Base-by-base conservation (phyloP, 1,139 yeast species). In the Suhomyces wounanorum region DNA sequence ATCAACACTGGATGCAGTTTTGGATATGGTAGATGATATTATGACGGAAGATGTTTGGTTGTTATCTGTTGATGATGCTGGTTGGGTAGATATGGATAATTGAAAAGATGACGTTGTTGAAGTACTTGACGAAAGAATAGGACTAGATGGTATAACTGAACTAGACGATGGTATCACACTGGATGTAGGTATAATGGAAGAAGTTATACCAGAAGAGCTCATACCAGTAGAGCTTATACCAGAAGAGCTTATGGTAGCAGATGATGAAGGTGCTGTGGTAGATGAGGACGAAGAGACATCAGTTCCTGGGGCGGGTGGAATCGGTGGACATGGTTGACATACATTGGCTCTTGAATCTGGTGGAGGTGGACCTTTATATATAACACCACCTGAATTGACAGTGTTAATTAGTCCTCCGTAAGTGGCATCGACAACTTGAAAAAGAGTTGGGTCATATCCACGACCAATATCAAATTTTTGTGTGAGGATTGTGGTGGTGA, bases 381-480 rank as follows among this genome's bases (percentile, higher is more conserved):
- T 36, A 14, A 65, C 54, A 28, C 58, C 64, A 35, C 64, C n/a
- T n/a, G n/a, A n/a, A n/a, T n/a, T n/a, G n/a, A 58, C 59, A n/a
- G 54, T 48, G 11, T 43, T 30, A 37, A 65, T 57, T 13, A 43
- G 38, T 13, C 50, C 43, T 16, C 53, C 52, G 40, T 47, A 56
- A 48, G 61, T 59, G 11, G 65, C 66, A 28, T 55, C 51, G n/a
- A 48, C 50, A 4, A 46, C 52, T 17, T 13, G 8, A 35, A 60
- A 57, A 33, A 21, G 16, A 11, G 16, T 6, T 6, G 53, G 39
- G 33, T 45, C 26, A 50, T 61, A 61, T 8, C 64, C 65, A 8
- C 37, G 25, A 52, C 73, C 73, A 48, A 69, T 69, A n/a, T 55
- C 45, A 48, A 65, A 67, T 1, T 53, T 47, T 17, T 60, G 63